Evolutionary conservation across 306 rosid species (phyloP).

Genomic region (Biancaea sappan): DNA sequence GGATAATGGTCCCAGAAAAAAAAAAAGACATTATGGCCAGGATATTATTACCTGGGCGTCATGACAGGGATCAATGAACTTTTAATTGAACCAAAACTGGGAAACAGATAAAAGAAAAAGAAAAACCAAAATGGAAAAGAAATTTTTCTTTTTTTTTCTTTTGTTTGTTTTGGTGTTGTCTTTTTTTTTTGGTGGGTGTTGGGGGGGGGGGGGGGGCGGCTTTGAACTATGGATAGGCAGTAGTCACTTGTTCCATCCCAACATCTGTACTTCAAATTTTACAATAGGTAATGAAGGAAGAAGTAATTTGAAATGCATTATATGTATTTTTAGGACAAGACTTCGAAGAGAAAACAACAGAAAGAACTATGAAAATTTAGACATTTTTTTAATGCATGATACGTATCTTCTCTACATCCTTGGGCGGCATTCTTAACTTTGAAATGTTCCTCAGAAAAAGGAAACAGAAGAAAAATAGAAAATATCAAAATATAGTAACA

Average conservation of each 20-base stretch:
- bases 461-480: not conserved
- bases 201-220: no score
- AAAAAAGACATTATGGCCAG: no score
- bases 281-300: not conserved
- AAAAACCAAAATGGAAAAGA: no score
- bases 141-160: no score
- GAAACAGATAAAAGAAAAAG: not conserved
- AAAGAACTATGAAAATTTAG: not conserved
- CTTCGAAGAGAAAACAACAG: not conserved
- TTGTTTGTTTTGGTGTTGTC: no score
- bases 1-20: no score
- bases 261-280: not conserved
- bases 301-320: not conserved
- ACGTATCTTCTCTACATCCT: not conserved
- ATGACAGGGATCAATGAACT: not conserved
- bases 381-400: not conserved
- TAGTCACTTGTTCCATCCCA: not conserved
- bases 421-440: conserved; percentile 3
- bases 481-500: not conserved
- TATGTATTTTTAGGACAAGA: not conserved
- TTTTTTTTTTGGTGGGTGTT: no score
- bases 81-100: not conserved
- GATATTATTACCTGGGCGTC: not conserved
- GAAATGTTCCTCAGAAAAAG: conserved; percentile 4
- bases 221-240: no score